Evolutionary conservation across 805 yeast species (phyloP).

Genomic region (Ogataea nitratoaversa): DNA sequence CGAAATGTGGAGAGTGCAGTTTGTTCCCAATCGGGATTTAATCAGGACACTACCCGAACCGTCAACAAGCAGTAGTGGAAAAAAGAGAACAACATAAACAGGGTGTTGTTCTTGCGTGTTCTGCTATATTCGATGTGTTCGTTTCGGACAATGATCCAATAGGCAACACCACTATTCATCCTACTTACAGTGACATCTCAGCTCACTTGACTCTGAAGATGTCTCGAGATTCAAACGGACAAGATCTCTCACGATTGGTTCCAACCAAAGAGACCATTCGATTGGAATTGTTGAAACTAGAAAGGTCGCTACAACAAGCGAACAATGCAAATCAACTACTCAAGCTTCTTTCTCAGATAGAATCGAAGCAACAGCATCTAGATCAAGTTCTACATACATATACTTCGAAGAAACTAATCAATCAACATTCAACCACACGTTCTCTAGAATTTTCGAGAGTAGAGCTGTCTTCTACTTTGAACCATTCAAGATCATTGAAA

Average conservation of each 20-base stretch:
- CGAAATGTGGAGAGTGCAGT: too few species aligned
- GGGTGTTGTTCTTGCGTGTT: too few species aligned
- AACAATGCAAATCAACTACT: constrained; percentile 20
- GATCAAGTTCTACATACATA: constrained; percentile 21
- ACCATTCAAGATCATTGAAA: constrained; percentile 52
- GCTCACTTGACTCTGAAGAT: too few species aligned
- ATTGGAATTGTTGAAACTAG: constrained; percentile 17
- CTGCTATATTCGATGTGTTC: too few species aligned
- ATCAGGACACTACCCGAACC: too few species aligned
- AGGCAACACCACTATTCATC: too few species aligned
- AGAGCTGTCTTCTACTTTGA: constrained; percentile 56
- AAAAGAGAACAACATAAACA: too few species aligned
- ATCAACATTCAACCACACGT: constrained; percentile 35
- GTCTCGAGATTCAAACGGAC: neutral
- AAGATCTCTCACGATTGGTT: constrained; percentile 3
- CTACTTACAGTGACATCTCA: too few species aligned
- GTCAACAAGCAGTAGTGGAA: too few species aligned
- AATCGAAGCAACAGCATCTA: constrained; percentile 20
- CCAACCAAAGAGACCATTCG: constrained; percentile 20
- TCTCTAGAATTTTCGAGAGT: constrained; percentile 57
- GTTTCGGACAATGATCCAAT: too few species aligned
- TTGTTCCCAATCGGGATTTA: too few species aligned
- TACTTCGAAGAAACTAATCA: constrained; percentile 31
- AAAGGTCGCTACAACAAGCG: constrained; percentile 22
- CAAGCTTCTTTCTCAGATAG: constrained; percentile 21